Evolutionary conservation across 2,329 filamentous ascomycete species (phyloP), one percentile per base, ranked within the genome.

Genomic region (Cladosporium phlei): DNA sequence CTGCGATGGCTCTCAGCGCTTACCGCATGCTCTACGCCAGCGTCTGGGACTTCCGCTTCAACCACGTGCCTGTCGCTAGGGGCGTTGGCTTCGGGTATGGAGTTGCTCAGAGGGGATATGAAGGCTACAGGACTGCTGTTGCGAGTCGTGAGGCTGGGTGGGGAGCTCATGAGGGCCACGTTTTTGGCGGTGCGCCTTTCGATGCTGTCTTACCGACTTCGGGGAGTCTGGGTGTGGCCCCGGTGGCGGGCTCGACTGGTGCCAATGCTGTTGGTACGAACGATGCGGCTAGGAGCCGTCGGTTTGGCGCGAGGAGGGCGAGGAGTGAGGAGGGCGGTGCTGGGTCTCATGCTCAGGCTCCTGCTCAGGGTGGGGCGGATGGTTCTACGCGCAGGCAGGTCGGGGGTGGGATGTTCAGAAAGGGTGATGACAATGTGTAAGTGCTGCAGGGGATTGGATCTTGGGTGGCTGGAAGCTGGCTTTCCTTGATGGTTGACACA

Each of bases 1-100:
- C 76, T 2, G 60, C 78, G 49, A 78, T 85, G 66, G 83, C 83
- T 0, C 80, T 85, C 56, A 77, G 74, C 1, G 62, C 75, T 0
- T 86, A 85, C 61, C 71, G 83, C 45, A 84, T 84, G 80, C 74
- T 78, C 2, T 87, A 84, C 55, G 80, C 81, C 0, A 69, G 75
- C 7, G 70, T 86, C 40, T 86, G 82, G 77, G 81, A 88, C 61
- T 86, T 80, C 73, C 69, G 82, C 9, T 82, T 71, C 64, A 79
- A 78, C 59, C 82, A 86, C 59, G 76, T 86, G 24, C 82, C 82
- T 1, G 71, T 88, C 4, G 76, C 79, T 54, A 74, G 81, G 16
- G 69, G 73, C 32, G 66, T 72, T 16, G 71, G 79, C 0, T 83
- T 81, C 57, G 64, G 69, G 17, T 81, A 79, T 12, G 45, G 45